Conservation (phyloP, 176 grass and related monocot species). For the Puya raimondii region DNA sequence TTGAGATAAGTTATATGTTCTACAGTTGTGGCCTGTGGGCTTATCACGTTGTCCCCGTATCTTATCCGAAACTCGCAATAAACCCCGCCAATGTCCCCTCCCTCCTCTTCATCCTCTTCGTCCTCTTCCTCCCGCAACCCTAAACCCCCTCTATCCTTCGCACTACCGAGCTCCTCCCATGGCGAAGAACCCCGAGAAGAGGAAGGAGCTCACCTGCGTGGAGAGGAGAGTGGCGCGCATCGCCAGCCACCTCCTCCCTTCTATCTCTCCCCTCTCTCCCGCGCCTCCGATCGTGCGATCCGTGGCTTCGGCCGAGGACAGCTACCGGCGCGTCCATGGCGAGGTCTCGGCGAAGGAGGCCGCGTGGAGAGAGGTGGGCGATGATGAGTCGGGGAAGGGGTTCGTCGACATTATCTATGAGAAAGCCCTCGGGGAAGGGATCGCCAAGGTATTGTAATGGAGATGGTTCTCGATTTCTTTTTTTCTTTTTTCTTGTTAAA, state of each 20-base stretch:
- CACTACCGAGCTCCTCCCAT: constrained; percentile 10
- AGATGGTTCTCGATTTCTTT: not conserved
- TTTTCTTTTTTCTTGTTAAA: too few relatives aligned
- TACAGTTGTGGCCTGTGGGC: too few relatives aligned
- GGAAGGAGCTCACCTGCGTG: constrained; percentile 10
- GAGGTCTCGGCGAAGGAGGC: constrained; percentile 46
- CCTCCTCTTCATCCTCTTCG: not conserved
- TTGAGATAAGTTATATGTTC: too few relatives aligned
- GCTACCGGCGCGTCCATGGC: constrained; percentile 60
- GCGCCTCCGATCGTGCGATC: constrained; percentile 11
- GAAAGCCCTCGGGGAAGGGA: constrained; percentile 71
- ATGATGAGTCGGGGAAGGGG: constrained; percentile 65
- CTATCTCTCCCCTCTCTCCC: constrained; percentile 18
- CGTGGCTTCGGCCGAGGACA: constrained; percentile 36
- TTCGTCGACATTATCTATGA: constrained; percentile 84
- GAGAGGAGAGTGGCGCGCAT: constrained; percentile 63
- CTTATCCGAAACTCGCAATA: not conserved
- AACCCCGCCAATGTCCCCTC: not conserved
- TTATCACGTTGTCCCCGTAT: not conserved
- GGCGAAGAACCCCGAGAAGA: constrained; percentile 1
- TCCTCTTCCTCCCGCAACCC: not conserved
- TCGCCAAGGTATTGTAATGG: constrained; percentile 57
- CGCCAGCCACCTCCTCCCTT: constrained; percentile 39
- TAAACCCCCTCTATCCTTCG: not conserved
- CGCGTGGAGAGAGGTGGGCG: constrained; percentile 42